phyloP scores from a whole-genome alignment of 139 green algal species.

The Volvox reticuliferus region DNA sequence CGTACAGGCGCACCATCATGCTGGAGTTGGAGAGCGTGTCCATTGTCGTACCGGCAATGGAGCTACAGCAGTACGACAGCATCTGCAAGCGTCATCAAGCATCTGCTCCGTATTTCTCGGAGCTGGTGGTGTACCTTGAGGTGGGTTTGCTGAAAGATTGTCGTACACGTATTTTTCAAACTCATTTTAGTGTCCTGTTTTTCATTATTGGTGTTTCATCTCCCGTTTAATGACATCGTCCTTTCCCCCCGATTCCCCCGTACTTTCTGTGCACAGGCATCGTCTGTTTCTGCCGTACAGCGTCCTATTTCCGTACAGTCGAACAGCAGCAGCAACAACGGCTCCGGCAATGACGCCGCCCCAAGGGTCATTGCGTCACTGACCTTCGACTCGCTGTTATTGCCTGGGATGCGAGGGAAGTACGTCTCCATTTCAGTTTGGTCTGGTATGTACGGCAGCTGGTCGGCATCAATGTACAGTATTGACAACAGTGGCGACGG shows the following conservation, averaged over 20 bases:
- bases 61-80: conserved; percentile 1
- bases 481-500: neutral
- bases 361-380: neutral
- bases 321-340: too few species aligned
- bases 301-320: neutral
- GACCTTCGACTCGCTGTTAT: neutral
- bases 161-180: too few species aligned
- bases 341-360: neutral
- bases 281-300: neutral
- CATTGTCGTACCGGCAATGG: neutral
- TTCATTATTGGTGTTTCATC: too few species aligned
- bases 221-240: too few species aligned
- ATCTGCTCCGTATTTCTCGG: neutral
- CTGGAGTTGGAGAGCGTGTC: conserved; percentile 1
- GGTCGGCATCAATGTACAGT: neutral
- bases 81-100: neutral
- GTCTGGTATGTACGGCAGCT: neutral
- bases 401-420: neutral
- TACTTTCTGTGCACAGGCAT: neutral
- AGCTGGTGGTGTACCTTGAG: neutral
- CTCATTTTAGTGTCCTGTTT: too few species aligned
- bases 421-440: neutral
- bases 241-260: too few species aligned
- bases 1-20: neutral
- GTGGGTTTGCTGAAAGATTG: neutral